Base-by-base conservation (phyloP, 257 asterid genomes). In the Petunia secreta region DNA sequence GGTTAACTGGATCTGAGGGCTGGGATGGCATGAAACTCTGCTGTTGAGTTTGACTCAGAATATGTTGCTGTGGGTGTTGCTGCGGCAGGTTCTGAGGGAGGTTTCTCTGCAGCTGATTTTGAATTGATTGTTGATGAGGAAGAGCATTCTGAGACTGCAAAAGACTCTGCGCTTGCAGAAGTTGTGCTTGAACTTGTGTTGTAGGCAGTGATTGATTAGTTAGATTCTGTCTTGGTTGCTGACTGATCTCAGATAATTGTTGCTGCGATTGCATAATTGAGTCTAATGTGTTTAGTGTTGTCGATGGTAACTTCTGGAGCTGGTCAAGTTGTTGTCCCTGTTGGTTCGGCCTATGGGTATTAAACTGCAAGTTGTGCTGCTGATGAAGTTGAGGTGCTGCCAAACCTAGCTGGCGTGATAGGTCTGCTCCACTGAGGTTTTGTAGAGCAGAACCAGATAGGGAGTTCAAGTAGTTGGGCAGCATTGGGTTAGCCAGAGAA, bases 51-150 rank as follows among this genome's bases (percentile, higher is more conserved):
- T 86, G 93, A 83, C 88, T 82, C 84, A 81, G 8, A 77, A 82
- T 83, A 82, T 86, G 94, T 74, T 84, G 90, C n/a, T 80, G 88
- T 11, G 76, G 55, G 2, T 67, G 75, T 44, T 69, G 76, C 59
- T 69, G 76, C 1, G 76, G 91, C 71, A 85, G 84, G 82, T 83
- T 89, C 78, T 85, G 92, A 25, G 93, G 81, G 55, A 87, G 85
- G 82, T 88, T 91, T 82, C 90, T 89, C 63, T 90, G 97, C 65
- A 92, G 88, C 85, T 91, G 97, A 85, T 78, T 91, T 5, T 85
- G 86, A 77, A 88, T 87, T 44, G 90, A 79, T 36, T 86, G 92
- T 62, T 89, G 94, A 85, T 88, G 90, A 25, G 87, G 97, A 58
- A 85, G 81, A 77, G 81, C 80, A 83, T 79, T 86, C 74, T 86